Evolutionary conservation across 1,284 basidiomycete species (phyloP), one percentile per base, ranked within the genome.

Genomic region (Cutaneotrichosporon daszewskae): DNA sequence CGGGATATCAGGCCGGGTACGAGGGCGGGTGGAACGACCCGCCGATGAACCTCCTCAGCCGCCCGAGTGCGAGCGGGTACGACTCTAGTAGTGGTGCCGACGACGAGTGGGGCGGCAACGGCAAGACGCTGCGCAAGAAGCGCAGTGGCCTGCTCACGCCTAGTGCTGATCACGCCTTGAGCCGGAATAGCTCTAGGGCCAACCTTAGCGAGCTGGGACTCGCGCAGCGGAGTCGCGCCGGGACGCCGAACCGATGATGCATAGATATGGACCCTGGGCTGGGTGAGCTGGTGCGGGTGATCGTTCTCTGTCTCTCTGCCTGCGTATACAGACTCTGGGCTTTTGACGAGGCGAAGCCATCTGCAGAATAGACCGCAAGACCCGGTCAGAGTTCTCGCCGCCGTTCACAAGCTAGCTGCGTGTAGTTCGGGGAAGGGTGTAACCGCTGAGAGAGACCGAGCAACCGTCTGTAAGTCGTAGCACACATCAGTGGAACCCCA

Each of bases 21-120:
- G 31, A 22, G 11, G 53, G 51, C 10, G 69, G 69, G 10, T 72
- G 69, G 69, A 72, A 72, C 47, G 69, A 72, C 51, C 67, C 67
- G 4, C 69, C 69, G 0, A 33, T 51, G 26, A 22, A 32, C 12
- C 48, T 65, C 46, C 55, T 68, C n/a, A 35, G 32, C 16, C 31
- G n/a, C 18, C 23, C 31, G 13, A 23, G 25, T 25, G 22, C 35
- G 29, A 19, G 23, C 18, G 17, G 35, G 25, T 32, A 46, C 29
- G 39, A 40, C 33, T 17, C 43, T 18, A 42, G 40, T 26, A 26
- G 23, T 16, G 43, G 32, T 3, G 31, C 35, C 11, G 47, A 44
- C 28, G 36, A 45, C 26, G 43, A 50, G 16, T 32, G 38, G 34
- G 12, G 27, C 12, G 14, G 16, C n/a, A 9, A 32, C 31, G 22